Base-by-base conservation (phyloP, 176 grass and related monocot genomes). In the Oryza rufipogon region DNA sequence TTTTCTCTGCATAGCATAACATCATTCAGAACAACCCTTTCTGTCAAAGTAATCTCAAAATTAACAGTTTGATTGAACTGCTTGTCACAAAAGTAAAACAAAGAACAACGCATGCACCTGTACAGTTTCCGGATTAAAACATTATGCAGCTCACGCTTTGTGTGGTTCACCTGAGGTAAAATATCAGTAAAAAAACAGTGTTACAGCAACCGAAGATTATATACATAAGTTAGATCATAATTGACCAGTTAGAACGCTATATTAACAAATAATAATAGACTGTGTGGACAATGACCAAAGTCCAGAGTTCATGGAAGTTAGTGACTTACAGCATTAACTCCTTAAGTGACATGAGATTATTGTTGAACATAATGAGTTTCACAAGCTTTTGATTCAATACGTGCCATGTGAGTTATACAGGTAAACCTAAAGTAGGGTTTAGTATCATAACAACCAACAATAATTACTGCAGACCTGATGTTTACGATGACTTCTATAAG, bases 121-220 rank as follows among this genome's bases (percentile, higher is more conserved):
- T 99, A 99, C 58, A 96, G 86, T 76, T 91, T 99, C 67, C 90
- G 87, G 83, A 99, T 96, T 70, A 96, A 81, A 70, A 92, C 90
- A 51, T 96, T 99, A 76, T 99, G 96, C 48, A 96, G 77, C 79
- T 94, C 93, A 41, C 93, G 85, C 83, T 99, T 99, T 73, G 93
- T 94, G 76, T 94, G 96, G 86, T 99, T 96, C 34, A 96, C 96
- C 96, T 98, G 75, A 28, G 72, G 76, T 64, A 83, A 71, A 74
- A 70, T 23, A 72, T 44, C 36, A 79, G n/a, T 87, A 66, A 83
- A 86, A 74, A 67, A 81, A 68, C 68, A 64, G 48, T 69, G 58
- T 36, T 20, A 75, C 25, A 68, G 6, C 7, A 23, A 64, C 58
- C 26, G 23, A 25, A 74, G 16, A 88, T 66, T 39, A 49, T 15